Base-by-base conservation (phyloP, 371 early-diverging fungal species). In the Rhizopus stolonifer region DNA sequence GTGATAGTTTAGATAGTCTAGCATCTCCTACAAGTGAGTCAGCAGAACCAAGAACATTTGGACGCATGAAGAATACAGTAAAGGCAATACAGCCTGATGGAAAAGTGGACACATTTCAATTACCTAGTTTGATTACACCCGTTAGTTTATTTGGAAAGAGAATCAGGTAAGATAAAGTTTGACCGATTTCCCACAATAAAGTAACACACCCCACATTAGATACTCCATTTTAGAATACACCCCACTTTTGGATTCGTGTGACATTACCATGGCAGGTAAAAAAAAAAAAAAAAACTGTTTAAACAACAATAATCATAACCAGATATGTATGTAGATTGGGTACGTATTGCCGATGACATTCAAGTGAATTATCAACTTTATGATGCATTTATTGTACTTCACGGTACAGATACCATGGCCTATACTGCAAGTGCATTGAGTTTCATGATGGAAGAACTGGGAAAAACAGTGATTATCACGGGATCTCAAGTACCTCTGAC, bases 381-480 rank as follows among this genome's bases (percentile, higher is more conserved):
- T 55, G 99, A 96, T 61, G 91, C 96, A 0, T 98, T 96, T 56
- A 86, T 97, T 51, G 88, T 98, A 8, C 70, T 97, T 19, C 97
- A 96, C 52, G 97, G 87, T 22, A 96, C 96, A 0, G 96, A 96
- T 69, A 95, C 95, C 0, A 95, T 95, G 95, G 89, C 93, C 0
- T 94, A 91, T 58, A 95, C 93, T 0, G 95, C 93, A 6, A 88
- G 91, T 56, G 97, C 97, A 0, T 80, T 99, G 39, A 91, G 92
- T 50, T 99, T 98, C 62, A 88, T 99, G 90, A 76, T 99, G 47
- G 95, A 99, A 62, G 88, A 94, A 49, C 75, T 99, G 32, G 98
- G 85, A 25, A 98, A 98, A 68, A 91, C 98, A 4, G 98, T 99
- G 21, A 96, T 99, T 56, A 74, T 99, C 38, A 99, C 96, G 0